Evolutionary conservation across 768 basidiomycete species (phyloP), one percentile per base, ranked within the genome.

Genomic region (Dioszegia aurantiaca): DNA sequence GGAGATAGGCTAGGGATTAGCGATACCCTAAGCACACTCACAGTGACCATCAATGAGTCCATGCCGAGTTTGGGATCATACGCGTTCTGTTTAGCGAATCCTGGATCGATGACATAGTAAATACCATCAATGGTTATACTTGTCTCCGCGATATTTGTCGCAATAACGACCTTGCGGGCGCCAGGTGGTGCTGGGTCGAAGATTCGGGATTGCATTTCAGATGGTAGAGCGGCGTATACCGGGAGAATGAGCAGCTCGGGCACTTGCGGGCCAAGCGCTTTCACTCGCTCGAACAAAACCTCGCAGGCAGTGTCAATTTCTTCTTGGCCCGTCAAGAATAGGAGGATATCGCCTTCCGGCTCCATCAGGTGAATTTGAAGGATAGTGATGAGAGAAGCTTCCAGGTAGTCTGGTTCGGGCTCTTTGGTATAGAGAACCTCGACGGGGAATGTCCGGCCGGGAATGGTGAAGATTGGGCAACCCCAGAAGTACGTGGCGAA

Each of bases 341-440:
- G 86, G 2, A 99, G 83, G 65, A 99, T 81, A 72, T 98, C 95
- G 52, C 95, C 95, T 2, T 90, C 89, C 30, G 95, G 95, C 70
- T 99, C 94, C 44, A 94, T 95, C 30, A 99, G 83, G 75, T 99
- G 95, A 59, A 99, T 99, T 77, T 99, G 95, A 89, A 98, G 94
- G 72, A 99, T 88, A 3, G 95, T 98, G 68, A 98, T 98, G 61
- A 99, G 86, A 23, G 93, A 92, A 0, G 94, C 93, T 67, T 98
- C 95, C 56, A 99, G 84, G 77, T 99, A 99, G 77, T 99, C 95
- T 21, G 84, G 83, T 77, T 98, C 95, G 0, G 95, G 95, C 71
- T 99, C 95, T 76, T 98, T 98, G 66, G 94, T 97, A 79, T 98
- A 99, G n/a, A 98, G 80, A 28, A 89, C 83, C 77, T 99, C 95